These are phyloP conservation scores for Suillus spraguei DNA, from an alignment of 768 basidiomycete species.

Conservation along the genomic window DNA sequence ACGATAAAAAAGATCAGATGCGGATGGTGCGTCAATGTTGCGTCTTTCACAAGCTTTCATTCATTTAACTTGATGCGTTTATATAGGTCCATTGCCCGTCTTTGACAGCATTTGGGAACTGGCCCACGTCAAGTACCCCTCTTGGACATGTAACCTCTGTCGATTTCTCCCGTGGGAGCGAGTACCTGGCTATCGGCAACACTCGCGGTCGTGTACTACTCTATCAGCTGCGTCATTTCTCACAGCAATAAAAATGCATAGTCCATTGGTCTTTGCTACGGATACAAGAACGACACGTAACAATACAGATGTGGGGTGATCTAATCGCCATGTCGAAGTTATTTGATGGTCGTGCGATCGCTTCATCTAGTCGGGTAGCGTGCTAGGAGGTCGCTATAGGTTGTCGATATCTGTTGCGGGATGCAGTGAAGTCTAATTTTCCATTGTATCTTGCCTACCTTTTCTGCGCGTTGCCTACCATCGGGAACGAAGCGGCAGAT, in stretches of 20 bases:
- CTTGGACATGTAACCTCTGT: conserved; percentile 83
- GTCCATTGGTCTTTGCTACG: conserved; percentile 4
- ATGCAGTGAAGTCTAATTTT: conserved; percentile 6
- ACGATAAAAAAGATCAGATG: conserved; percentile 87
- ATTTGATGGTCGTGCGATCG: neutral
- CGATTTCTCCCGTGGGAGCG: conserved; percentile 84
- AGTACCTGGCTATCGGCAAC: conserved; percentile 91
- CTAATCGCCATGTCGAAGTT: neutral
- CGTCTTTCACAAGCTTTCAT: neutral
- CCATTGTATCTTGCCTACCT: conserved; percentile 47
- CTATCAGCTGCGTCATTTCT: conserved; percentile 83
- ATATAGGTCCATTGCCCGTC: conserved; percentile 87
- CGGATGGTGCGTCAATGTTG: conserved; percentile 63
- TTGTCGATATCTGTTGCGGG: conserved; percentile 62
- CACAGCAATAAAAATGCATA: conserved; percentile 22
- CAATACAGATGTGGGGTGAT: neutral
- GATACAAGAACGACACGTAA: conserved; percentile 8
- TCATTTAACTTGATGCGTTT: conserved; percentile 5
- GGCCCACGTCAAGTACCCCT: conserved; percentile 96
- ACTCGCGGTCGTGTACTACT: conserved; percentile 83
- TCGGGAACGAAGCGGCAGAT: conserved; percentile 79
- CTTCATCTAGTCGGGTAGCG: conserved; percentile 43
- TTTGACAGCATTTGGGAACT: conserved; percentile 87
- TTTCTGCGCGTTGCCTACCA: conserved; percentile 64
- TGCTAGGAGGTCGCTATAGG: conserved; percentile 65